Percentiles rank a stretch among this genome's conserved stretches.
Evolutionary conservation across 164 flowering plant genomes (phyloP).

Genomic region (Tinospora cordifolia): DNA sequence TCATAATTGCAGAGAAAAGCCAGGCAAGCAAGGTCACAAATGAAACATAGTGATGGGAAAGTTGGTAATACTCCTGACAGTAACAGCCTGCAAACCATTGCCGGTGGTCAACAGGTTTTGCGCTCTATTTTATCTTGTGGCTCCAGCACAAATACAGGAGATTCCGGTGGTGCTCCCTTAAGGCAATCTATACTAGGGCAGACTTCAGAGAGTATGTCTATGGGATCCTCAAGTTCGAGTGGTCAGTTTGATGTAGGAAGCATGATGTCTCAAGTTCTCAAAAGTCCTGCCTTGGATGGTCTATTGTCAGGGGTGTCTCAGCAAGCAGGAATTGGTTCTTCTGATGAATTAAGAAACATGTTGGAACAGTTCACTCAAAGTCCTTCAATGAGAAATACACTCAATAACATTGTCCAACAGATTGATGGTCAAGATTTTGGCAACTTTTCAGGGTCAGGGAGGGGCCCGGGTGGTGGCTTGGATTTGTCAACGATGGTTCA

Average conservation of each 20-base stretch:
- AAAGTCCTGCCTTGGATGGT: conserved; percentile 58
- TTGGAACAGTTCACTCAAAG: conserved; percentile 68
- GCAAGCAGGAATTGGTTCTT: conserved; percentile 76
- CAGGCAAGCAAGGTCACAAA: conserved; percentile 31
- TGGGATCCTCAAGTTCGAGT: conserved; percentile 25
- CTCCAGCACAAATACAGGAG: conserved; percentile 20
- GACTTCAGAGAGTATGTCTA: conserved; percentile 15
- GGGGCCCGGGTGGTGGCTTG: conserved; percentile 59
- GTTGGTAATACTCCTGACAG: conserved; percentile 16
- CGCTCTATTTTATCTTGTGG: conserved; percentile 45
- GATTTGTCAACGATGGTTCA: conserved; percentile 81
- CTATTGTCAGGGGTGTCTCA: conserved; percentile 70
- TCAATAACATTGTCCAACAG: conserved; percentile 74
- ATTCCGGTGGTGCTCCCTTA: conserved; percentile 15
- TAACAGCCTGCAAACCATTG: conserved; percentile 25
- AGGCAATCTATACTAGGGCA: conserved; percentile 21
- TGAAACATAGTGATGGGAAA: conserved; percentile 27
- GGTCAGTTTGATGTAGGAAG: conserved; percentile 42
- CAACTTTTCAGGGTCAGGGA: conserved; percentile 47
- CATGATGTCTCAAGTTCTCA: conserved; percentile 67
- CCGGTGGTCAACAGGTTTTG: conserved; percentile 41
- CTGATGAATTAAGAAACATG: conserved; percentile 67
- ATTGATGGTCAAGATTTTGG: conserved; percentile 55
- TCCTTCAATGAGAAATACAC: conserved; percentile 66
- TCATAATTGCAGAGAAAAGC: conserved; percentile 30